A percentile compares a stretch with the other conserved stretches of the same genome.
These are phyloP conservation scores for Syncephalastrum contaminatum DNA, from an alignment of 371 early-diverging fungal species.

Conservation along the genomic window DNA sequence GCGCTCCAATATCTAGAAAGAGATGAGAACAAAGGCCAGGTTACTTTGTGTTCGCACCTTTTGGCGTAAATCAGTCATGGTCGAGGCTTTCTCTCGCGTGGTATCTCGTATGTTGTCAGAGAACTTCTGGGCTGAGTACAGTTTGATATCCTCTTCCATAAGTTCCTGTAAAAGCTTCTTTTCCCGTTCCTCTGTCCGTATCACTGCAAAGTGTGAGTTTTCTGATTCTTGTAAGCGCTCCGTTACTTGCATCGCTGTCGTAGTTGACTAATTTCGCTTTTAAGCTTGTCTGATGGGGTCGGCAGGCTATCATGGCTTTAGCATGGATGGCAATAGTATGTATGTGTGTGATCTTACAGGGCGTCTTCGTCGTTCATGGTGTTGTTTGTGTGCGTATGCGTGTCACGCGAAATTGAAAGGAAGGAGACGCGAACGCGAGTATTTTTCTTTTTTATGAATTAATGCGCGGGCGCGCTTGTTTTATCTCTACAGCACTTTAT, in stretches of 20 bases:
- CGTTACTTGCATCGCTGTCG: slow-evolving; percentile 19
- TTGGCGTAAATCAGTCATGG: slow-evolving; percentile 25
- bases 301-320: slow-evolving; percentile 8
- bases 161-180: slow-evolving; percentile 21
- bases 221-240: no score
- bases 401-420: no score
- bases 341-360: no score
- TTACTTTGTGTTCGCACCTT: slow-evolving; percentile 12
- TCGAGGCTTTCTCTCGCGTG: slow-evolving; percentile 17
- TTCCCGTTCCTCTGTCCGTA: slow-evolving; percentile 20
- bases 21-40: neutral
- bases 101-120: slow-evolving; percentile 21
- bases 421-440: no score
- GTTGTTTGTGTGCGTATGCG: no score
- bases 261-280: slow-evolving; percentile 15
- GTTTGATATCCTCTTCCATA: slow-evolving; percentile 31
- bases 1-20: slow-evolving; percentile 26
- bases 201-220: slow-evolving; percentile 19
- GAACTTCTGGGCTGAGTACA: neutral
- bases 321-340: no score
- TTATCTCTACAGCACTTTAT: no score
- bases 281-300: slow-evolving; percentile 14
- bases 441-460: no score
- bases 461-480: no score
- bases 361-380: no score